Conservation (phyloP, 352 stramenopile genomes). For the Phytophthora sp. region DNA sequence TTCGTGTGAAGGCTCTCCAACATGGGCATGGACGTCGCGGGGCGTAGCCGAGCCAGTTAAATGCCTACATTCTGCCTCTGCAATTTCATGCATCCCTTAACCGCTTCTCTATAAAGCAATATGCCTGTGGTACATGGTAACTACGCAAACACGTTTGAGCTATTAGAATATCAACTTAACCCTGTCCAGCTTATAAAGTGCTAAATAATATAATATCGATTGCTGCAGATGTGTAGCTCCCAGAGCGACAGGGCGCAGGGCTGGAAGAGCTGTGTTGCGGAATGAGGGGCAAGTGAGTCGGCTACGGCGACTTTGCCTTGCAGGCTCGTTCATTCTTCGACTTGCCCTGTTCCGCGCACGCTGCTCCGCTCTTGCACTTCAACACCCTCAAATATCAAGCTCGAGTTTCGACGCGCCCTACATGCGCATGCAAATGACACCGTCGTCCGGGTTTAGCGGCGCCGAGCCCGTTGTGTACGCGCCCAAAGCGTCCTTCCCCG, state of each 20-base stretch:
- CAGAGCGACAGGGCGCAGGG: conserved; percentile 32
- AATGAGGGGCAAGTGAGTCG: conserved; percentile 22
- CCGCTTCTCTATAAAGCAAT: neutral
- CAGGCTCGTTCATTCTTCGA: conserved; percentile 38
- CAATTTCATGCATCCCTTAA: conserved; percentile 4
- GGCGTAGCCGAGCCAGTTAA: too few species aligned
- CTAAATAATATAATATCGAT: too few species aligned
- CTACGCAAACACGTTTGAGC: too few species aligned
- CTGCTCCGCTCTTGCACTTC: conserved; percentile 20
- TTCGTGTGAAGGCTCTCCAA: conserved; percentile 4
- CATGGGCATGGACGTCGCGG: neutral
- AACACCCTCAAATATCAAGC: conserved; percentile 13
- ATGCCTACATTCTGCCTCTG: neutral
- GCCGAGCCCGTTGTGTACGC: conserved; percentile 38
- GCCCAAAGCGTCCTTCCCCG: conserved; percentile 27
- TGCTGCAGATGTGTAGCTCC: too few species aligned
- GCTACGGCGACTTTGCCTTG: conserved; percentile 3
- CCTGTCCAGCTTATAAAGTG: too few species aligned
- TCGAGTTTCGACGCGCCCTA: conserved; percentile 17
- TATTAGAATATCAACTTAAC: too few species aligned
- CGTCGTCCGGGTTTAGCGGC: conserved; percentile 22
- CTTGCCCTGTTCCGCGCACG: conserved; percentile 27
- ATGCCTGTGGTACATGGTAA: neutral
- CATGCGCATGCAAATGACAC: conserved; percentile 55
- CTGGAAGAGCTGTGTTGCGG: conserved; percentile 33